Conservation (phyloP, 129 eudicot genomes). For the Dittrichia graveolens region DNA sequence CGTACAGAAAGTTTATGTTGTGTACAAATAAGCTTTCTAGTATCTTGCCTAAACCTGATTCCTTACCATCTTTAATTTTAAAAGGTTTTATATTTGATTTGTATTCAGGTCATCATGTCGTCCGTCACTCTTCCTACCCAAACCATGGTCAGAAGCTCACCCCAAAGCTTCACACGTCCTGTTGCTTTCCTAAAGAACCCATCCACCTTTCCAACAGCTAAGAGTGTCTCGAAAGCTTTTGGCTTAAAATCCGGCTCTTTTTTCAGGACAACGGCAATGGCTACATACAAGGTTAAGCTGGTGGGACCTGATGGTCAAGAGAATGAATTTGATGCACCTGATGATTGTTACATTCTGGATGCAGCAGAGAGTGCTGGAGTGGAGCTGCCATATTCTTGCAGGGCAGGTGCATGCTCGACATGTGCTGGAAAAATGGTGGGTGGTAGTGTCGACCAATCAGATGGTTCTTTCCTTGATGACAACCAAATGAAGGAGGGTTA, state of each 20-base stretch:
- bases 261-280: conserved; percentile 56
- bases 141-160: conserved; percentile 45
- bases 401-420: conserved; percentile 98
- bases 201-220: conserved; percentile 47
- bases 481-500: conserved; percentile 69
- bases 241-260: conserved; percentile 57
- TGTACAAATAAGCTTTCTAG: too few relatives aligned
- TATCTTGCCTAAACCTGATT: background rate
- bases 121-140: conserved; percentile 56
- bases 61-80: background rate
- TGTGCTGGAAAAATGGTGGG: conserved; percentile 75
- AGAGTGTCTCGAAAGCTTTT: conserved; percentile 53
- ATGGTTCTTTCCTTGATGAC: conserved; percentile 88
- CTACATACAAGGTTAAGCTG: conserved; percentile 73
- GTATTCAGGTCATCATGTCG: conserved; percentile 60
- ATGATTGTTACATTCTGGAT: conserved; percentile 79
- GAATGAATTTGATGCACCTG: conserved; percentile 80
- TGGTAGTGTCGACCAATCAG: conserved; percentile 83
- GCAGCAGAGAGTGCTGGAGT: conserved; percentile 84
- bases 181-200: conserved; percentile 44
- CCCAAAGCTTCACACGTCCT: conserved; percentile 14
- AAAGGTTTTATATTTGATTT: background rate
- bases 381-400: conserved; percentile 90
- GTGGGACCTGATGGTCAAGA: conserved; percentile 71
- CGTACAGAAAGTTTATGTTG: too few relatives aligned